These are phyloP conservation scores for Daldinia eschscholtzii DNA, from an alignment of 2,329 filamentous ascomycete species.

Conservation along the genomic window DNA sequence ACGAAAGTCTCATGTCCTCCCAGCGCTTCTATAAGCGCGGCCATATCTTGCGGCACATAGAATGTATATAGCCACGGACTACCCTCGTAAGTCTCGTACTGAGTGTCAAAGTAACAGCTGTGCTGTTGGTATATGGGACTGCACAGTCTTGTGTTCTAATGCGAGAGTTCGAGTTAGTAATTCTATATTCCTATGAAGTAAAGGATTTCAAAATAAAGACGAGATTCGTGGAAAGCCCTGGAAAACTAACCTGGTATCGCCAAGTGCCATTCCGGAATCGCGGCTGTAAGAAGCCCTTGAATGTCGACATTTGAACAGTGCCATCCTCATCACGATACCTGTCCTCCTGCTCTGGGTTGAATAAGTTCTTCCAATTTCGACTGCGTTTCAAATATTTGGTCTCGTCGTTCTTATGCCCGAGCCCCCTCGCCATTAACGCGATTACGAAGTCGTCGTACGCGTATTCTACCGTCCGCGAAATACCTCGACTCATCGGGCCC, in stretches of 20 bases:
- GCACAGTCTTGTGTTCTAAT: constrained; percentile 75
- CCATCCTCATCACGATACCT: constrained; percentile 42
- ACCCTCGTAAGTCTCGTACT: constrained; percentile 59
- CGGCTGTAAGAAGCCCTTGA: constrained; percentile 78
- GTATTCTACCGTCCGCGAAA: constrained; percentile 83
- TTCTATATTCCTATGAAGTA: not conserved
- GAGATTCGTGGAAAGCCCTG: not conserved
- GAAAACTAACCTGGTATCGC: constrained; percentile 57
- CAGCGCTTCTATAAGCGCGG: constrained; percentile 57
- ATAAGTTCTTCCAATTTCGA: constrained; percentile 78
- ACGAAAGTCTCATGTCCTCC: constrained; percentile 71
- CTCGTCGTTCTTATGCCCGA: constrained; percentile 67
- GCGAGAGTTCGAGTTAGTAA: not conserved
- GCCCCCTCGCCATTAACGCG: constrained; percentile 69
- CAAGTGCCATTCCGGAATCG: constrained; percentile 74
- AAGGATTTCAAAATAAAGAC: not conserved
- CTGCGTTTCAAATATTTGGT: constrained; percentile 72
- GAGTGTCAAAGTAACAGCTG: constrained; percentile 62
- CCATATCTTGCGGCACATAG: constrained; percentile 68
- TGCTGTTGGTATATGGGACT: constrained; percentile 64
- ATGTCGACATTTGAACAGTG: constrained; percentile 60
- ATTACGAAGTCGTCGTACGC: constrained; percentile 84
- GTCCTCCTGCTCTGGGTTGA: constrained; percentile 60
- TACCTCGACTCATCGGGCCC: constrained; percentile 75
- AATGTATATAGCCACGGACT: constrained; percentile 77